Conservation (phyloP, 768 basidiomycete genomes). For the Gyrodon lividus region DNA sequence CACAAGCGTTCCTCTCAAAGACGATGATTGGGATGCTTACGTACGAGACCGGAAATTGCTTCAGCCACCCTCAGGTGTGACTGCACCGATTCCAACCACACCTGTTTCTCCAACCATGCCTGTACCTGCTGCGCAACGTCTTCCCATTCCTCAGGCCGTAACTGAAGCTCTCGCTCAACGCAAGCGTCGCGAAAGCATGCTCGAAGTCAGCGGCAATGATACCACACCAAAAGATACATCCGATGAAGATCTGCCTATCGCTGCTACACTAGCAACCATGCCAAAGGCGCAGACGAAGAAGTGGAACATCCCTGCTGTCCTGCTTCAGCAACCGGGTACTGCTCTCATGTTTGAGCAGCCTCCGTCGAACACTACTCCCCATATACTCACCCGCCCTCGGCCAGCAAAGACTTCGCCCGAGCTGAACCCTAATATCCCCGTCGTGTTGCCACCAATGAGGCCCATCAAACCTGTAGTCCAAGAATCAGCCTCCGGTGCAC, state of each 20-base stretch:
- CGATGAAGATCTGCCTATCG: slow-evolving; percentile 36
- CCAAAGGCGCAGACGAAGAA: slow-evolving; percentile 19
- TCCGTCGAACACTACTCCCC: slow-evolving; percentile 16
- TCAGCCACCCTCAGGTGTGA: slow-evolving; percentile 78
- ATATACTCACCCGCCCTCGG: slow-evolving; percentile 22
- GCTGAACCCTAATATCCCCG: slow-evolving; percentile 27
- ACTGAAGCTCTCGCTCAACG: slow-evolving; percentile 70
- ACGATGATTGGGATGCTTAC: slow-evolving; percentile 86
- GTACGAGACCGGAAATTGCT: slow-evolving; percentile 81
- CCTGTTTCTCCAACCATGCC: slow-evolving; percentile 36
- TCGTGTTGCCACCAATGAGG: slow-evolving; percentile 31
- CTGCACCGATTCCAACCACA: slow-evolving; percentile 74
- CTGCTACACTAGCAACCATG: slow-evolving; percentile 15
- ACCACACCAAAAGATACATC: slow-evolving; percentile 32
- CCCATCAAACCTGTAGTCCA: slow-evolving; percentile 35
- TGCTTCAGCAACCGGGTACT: slow-evolving; percentile 31
- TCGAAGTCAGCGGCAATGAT: slow-evolving; percentile 43
- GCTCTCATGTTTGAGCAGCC: slow-evolving; percentile 28
- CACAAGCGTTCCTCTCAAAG: slow-evolving; percentile 69
- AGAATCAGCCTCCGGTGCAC: slow-evolving; percentile 36
- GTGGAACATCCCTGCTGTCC: slow-evolving; percentile 25
- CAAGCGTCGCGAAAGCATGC: slow-evolving; percentile 67
- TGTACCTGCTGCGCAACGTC: slow-evolving; percentile 34
- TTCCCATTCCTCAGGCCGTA: slow-evolving; percentile 68
- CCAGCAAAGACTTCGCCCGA: slow-evolving; percentile 19